Evolutionary conservation across 495 filamentous ascomycete species (phyloP), one percentile per base, ranked within the genome.

Genomic region (Neurospora sp.): DNA sequence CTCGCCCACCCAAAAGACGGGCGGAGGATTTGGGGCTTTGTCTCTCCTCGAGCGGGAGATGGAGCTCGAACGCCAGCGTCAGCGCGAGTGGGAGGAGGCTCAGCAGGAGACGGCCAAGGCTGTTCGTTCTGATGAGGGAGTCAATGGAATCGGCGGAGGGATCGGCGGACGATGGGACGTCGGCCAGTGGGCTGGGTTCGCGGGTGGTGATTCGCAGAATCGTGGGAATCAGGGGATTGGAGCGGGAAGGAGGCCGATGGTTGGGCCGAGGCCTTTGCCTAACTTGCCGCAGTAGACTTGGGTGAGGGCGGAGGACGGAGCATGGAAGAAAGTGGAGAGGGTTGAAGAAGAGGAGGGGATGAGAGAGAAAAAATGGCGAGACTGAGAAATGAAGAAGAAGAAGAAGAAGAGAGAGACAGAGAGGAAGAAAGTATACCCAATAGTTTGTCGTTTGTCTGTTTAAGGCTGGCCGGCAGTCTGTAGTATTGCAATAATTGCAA

Each of bases 71-170:
- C 88, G 96, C 12, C 92, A 97, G 80, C 87, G 95, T 46, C 96
- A 99, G 82, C 86, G 88, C 70, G 96, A 99, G 76, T 99, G 96
- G 96, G 96, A 98, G 77, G 92, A 95, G 71, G 86, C 88, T n/a
- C 96, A 98, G 82, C 87, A 91, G 72, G 90, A 90, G 74, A 91
- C 89, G 2, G 84, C 87, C 69, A 85, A 85, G 61, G 89, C 88
- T 7, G 85, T 85, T 1, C 81, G 83, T 12, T 85, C 85, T 22
- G 74, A 86, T 74, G 76, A 84, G 73, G 77, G 85, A 73, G 77
- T 90, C 76, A 80, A 87, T 74, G 77, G 89, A 7, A 86, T 86
- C 38, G 88, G 77, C 75, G 89, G 74, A 77, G 90, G 78, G 61
- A 84, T 88, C 11, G 87, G 85, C 18, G 89, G 89, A 2, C 87